These are phyloP conservation scores for Ceraceosorus guamensis DNA, from an alignment of 1,284 basidiomycete genomes.

Conservation along the genomic window DNA sequence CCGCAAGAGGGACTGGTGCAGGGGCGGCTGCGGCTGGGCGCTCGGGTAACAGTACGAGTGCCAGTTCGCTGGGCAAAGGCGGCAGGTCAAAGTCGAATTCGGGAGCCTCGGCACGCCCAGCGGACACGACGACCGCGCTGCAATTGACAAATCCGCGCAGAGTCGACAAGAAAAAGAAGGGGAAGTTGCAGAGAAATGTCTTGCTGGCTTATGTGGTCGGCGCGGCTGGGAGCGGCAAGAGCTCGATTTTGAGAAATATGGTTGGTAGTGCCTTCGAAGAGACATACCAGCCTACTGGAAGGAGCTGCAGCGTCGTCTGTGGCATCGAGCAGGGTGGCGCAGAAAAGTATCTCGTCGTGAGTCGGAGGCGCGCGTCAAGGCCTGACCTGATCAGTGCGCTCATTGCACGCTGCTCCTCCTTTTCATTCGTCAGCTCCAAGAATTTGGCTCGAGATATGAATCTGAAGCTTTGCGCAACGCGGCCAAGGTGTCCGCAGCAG, in stretches of 20 bases:
- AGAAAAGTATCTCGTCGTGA: constrained; percentile 72
- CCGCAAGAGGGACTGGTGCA: background rate
- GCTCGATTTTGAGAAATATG: constrained; percentile 73
- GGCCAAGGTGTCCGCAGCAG: constrained; percentile 83
- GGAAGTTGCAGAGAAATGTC: constrained; percentile 35
- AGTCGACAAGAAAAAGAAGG: constrained; percentile 67
- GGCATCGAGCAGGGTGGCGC: constrained; percentile 87
- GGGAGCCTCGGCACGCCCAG: constrained; percentile 7
- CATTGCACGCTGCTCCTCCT: background rate
- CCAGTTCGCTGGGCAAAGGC: too few relatives aligned
- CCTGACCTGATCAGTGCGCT: constrained; percentile 57
- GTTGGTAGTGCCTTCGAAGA: constrained; percentile 62
- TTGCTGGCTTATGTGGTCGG: constrained; percentile 76
- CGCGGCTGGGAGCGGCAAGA: constrained; percentile 92
- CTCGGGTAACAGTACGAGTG: too few relatives aligned
- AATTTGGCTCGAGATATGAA: constrained; percentile 79
- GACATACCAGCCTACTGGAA: constrained; percentile 75
- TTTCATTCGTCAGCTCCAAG: constrained; percentile 65
- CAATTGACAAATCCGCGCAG: constrained; percentile 59
- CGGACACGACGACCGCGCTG: constrained; percentile 34
- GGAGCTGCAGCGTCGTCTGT: constrained; percentile 85
- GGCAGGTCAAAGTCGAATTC: too few relatives aligned
- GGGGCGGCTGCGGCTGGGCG: too few relatives aligned
- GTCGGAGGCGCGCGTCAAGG: constrained; percentile 64
- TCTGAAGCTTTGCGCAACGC: constrained; percentile 78